These are phyloP conservation scores for Knufia petricola DNA, from an alignment of 2,329 filamentous ascomycete species.

Conservation along the genomic window DNA sequence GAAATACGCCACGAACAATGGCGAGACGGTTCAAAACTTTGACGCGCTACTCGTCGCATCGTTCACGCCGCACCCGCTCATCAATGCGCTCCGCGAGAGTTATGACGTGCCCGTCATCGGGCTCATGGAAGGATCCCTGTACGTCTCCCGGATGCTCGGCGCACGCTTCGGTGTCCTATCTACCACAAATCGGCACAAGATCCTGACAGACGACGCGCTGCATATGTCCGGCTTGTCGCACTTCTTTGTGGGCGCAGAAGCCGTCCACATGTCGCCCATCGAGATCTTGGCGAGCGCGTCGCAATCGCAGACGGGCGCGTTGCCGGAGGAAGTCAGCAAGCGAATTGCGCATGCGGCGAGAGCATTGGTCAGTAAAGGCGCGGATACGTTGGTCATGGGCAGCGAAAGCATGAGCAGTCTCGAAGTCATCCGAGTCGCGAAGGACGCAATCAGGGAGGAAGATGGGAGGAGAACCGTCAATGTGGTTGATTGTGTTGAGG, in stretches of 20 bases:
- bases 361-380: slow-evolving; percentile 33
- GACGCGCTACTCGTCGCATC: slow-evolving; percentile 42
- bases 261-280: slow-evolving; percentile 36
- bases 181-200: slow-evolving; percentile 31
- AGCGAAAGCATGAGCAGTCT: slow-evolving; percentile 40
- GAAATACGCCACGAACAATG: slow-evolving; percentile 30
- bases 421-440: slow-evolving; percentile 37
- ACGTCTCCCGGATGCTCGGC: slow-evolving; percentile 42
- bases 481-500: slow-evolving; percentile 44
- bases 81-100: slow-evolving; percentile 39
- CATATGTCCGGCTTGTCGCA: slow-evolving; percentile 33
- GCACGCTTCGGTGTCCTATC: slow-evolving; percentile 38
- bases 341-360: slow-evolving; percentile 33
- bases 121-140: slow-evolving; percentile 44
- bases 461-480: slow-evolving; percentile 28
- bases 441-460: slow-evolving; percentile 37
- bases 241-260: slow-evolving; percentile 36
- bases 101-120: slow-evolving; percentile 37
- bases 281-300: slow-evolving; percentile 35
- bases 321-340: slow-evolving; percentile 28
- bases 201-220: slow-evolving; percentile 34
- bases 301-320: slow-evolving; percentile 12
- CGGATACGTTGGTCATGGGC: slow-evolving; percentile 36
- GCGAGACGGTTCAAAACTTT: slow-evolving; percentile 29
- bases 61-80: slow-evolving; percentile 41